Evolutionary conservation across 2,329 filamentous ascomycete species (phyloP).

Genomic region (Colletotrichum ledebouriae): DNA sequence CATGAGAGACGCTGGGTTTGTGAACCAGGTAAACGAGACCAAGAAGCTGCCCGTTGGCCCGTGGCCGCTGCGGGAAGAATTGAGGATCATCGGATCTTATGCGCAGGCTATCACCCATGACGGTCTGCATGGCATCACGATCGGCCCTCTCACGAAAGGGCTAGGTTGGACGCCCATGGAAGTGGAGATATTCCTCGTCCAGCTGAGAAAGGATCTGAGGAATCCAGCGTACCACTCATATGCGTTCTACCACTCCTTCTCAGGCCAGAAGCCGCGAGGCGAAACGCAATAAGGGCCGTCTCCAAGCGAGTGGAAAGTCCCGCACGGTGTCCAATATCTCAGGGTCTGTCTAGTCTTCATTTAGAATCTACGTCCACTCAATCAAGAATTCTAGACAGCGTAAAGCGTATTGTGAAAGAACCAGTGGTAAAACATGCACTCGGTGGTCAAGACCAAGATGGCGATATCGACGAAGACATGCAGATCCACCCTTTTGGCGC

Average conservation of each 20-base stretch:
- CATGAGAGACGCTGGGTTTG: slow-evolving; percentile 62
- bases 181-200: slow-evolving; percentile 9
- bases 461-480: no score
- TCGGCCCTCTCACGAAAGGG: slow-evolving; percentile 13
- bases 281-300: no score
- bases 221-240: slow-evolving; percentile 50
- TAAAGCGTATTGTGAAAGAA: no score
- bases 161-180: slow-evolving; percentile 19
- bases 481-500: no score
- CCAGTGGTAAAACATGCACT: no score
- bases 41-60: slow-evolving; percentile 64
- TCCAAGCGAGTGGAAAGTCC: no score
- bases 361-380: no score
- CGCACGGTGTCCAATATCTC: no score
- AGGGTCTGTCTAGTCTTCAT: no score
- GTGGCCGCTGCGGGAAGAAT: slow-evolving; percentile 66
- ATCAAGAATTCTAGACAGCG: no score
- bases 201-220: slow-evolving; percentile 11
- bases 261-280: slow-evolving; percentile 4
- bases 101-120: slow-evolving; percentile 52
- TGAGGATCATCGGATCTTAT: slow-evolving; percentile 51
- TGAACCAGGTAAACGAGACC: slow-evolving; percentile 53
- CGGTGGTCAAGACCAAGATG: no score
- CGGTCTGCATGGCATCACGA: not conserved
- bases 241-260: slow-evolving; percentile 16